A percentile compares a stretch with the other conserved stretches of the same genome.
Conservation (phyloP, 805 yeast species). For the Candida oleophila region DNA sequence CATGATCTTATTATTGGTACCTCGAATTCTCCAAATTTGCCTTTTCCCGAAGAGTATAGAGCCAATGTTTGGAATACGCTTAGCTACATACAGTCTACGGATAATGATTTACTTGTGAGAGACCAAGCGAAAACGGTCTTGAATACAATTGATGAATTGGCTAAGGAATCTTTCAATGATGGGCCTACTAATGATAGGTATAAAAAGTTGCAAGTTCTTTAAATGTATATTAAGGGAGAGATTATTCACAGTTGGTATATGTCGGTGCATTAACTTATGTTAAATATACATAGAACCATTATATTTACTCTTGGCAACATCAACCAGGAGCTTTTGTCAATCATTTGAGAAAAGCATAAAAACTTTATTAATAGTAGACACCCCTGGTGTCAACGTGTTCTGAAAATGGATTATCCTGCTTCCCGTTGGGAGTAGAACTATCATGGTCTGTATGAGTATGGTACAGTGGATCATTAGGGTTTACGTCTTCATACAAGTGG, state of each 20-base stretch:
- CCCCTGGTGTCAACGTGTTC: not conserved
- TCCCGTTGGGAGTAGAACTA: not conserved
- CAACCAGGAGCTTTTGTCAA: no score
- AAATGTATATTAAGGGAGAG: not conserved
- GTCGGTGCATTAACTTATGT: no score
- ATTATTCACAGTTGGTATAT: no score
- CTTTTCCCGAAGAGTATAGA: slow-evolving; percentile 51
- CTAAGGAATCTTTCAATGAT: not conserved
- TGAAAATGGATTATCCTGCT: not conserved
- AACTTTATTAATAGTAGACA: not conserved
- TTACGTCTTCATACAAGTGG: not conserved
- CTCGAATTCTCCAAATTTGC: slow-evolving; percentile 44
- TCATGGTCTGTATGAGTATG: not conserved
- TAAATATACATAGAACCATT: no score
- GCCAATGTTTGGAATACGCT: slow-evolving; percentile 41
- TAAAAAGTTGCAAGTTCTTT: not conserved
- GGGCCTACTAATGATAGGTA: not conserved
- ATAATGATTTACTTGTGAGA: slow-evolving; percentile 55
- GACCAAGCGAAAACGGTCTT: slow-evolving; percentile 50
- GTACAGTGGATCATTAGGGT: slow-evolving; percentile 1
- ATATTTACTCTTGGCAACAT: no score
- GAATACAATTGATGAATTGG: slow-evolving; percentile 30
- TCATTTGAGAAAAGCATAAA: no score
- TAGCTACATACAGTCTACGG: slow-evolving; percentile 45
- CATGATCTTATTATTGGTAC: slow-evolving; percentile 56